Evolutionary conservation across 2,329 filamentous ascomycete genomes (phyloP).

Genomic region (Colletotrichum acutatum): DNA sequence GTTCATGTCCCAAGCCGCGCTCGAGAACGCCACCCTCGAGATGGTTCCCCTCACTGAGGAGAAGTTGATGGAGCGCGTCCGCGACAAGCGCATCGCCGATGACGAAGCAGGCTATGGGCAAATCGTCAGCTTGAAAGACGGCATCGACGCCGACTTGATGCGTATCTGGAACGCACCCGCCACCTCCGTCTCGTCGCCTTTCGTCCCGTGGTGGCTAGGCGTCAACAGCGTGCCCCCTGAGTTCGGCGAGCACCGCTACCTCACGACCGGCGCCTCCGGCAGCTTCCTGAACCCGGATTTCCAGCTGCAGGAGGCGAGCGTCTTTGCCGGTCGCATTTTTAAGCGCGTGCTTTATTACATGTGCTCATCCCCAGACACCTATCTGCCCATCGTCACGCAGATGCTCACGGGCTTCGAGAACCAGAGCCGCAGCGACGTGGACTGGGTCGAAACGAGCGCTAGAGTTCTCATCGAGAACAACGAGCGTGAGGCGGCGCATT

Average conservation of each 20-base stretch:
- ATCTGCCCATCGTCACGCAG: conserved; percentile 40
- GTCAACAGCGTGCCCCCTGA: conserved; percentile 40
- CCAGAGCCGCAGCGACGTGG: conserved; percentile 36
- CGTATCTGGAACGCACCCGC: conserved; percentile 42
- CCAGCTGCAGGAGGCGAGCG: conserved; percentile 41
- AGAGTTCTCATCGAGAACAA: conserved; percentile 33
- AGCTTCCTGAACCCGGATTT: conserved; percentile 42
- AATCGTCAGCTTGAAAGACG: conserved; percentile 39
- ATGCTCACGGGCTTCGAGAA: conserved; percentile 41
- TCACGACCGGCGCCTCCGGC: conserved; percentile 41
- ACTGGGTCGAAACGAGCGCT: conserved; percentile 40
- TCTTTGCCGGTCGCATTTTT: conserved; percentile 42
- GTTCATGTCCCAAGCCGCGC: conserved; percentile 43
- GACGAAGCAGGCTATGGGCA: conserved; percentile 44
- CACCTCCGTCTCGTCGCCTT: conserved; percentile 41
- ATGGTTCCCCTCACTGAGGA: conserved; percentile 61
- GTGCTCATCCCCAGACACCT: conserved; percentile 39
- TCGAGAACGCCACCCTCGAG: conserved; percentile 44
- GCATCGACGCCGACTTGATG: conserved; percentile 38
- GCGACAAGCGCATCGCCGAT: conserved; percentile 41
- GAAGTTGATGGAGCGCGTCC: conserved; percentile 53
- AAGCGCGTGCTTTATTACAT: conserved; percentile 44
- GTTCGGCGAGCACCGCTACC: conserved; percentile 42
- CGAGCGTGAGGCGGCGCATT: conserved; percentile 37
- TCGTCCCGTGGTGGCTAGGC: conserved; percentile 43